Conservation (phyloP, 495 filamentous ascomycete genomes). For the Aspergillus coremiiformis region DNA sequence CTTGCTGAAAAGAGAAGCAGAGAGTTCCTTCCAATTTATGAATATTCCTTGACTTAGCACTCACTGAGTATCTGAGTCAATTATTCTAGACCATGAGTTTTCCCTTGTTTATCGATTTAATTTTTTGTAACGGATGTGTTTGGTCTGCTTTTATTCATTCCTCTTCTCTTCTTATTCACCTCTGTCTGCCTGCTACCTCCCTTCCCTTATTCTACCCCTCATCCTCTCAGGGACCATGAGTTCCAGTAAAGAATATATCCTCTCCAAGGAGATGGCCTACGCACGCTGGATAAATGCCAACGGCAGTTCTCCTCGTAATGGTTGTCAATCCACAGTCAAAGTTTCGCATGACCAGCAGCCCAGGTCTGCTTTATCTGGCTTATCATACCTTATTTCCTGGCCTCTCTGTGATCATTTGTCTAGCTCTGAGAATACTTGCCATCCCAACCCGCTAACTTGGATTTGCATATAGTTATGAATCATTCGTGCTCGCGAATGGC, state of each 20-base stretch:
- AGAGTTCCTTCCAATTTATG: not conserved
- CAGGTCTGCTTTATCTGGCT: constrained; percentile 15
- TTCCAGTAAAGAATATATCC: constrained; percentile 9
- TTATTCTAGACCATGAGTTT: too few species aligned
- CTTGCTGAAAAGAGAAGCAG: constrained; percentile 1
- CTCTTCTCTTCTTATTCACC: not conserved
- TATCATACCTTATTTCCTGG: not conserved
- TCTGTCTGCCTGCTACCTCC: not conserved
- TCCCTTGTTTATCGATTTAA: too few species aligned
- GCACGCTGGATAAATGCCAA: constrained; percentile 11
- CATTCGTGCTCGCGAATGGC: constrained; percentile 74
- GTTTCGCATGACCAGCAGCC: constrained; percentile 19
- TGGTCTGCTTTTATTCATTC: not conserved
- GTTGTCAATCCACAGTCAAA: constrained; percentile 18
- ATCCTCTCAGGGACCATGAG: not conserved
- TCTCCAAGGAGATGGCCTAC: constrained; percentile 13
- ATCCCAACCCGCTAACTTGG: constrained; percentile 12
- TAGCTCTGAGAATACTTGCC: not conserved
- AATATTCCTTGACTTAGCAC: not conserved
- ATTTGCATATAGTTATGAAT: constrained; percentile 62
- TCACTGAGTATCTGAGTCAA: not conserved
- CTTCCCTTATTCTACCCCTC: not conserved
- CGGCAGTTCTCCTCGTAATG: constrained; percentile 4
- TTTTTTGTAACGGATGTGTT: not conserved
- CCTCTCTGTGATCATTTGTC: not conserved